Conservation (phyloP, 2,329 filamentous ascomycete genomes). For the Cercospora nicotianae region DNA sequence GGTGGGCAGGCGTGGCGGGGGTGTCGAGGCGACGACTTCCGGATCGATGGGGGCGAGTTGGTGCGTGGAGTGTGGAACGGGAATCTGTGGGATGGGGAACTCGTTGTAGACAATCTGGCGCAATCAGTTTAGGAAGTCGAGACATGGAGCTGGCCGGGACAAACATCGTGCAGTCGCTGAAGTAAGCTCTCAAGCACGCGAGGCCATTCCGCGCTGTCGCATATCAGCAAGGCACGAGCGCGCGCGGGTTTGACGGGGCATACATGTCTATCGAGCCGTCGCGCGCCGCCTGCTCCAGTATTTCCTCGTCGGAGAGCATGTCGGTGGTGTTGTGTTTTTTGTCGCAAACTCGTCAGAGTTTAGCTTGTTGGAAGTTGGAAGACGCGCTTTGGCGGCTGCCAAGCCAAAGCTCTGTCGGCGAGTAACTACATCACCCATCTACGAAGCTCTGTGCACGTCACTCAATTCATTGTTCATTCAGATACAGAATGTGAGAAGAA, state of each 20-base stretch:
- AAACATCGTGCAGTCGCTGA: constrained; percentile 65
- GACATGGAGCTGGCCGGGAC: constrained; percentile 19
- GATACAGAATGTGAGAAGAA: background rate
- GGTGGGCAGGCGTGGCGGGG: constrained; percentile 40
- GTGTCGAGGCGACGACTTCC: constrained; percentile 36
- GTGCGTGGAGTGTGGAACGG: constrained; percentile 52
- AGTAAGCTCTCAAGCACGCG: constrained; percentile 65
- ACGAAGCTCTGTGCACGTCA: background rate
- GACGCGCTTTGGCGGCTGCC: constrained; percentile 5
- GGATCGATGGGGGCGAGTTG: constrained; percentile 43
- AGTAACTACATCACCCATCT: background rate
- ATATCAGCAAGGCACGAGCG: constrained; percentile 23
- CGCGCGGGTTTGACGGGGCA: constrained; percentile 29
- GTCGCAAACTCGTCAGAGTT: constrained; percentile 27
- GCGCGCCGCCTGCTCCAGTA: constrained; percentile 57
- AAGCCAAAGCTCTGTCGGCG: background rate
- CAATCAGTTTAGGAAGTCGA: constrained; percentile 9
- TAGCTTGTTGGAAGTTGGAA: constrained; percentile 6
- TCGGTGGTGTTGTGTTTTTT: constrained; percentile 14
- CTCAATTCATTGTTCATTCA: background rate
- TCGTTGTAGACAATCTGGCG: constrained; percentile 70
- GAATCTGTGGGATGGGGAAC: constrained; percentile 69
- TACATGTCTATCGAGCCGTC: constrained; percentile 62
- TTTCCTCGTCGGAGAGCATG: constrained; percentile 46
- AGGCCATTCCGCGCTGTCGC: constrained; percentile 66